Evolutionary conservation across 164 flowering plant genomes (phyloP).

Genomic region (Liquidambar formosana): DNA sequence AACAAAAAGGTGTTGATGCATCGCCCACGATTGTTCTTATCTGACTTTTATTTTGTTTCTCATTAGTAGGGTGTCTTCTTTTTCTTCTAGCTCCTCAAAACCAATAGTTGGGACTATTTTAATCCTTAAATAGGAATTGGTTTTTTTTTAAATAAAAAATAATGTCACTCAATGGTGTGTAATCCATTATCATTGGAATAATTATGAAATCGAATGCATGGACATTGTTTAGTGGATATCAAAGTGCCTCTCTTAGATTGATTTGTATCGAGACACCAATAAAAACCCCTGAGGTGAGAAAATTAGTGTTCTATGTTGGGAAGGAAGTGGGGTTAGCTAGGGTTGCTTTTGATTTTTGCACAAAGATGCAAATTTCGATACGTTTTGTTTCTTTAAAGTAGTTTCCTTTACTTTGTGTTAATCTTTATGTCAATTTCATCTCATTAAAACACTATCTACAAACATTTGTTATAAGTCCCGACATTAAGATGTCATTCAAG

Average conservation of each 20-base stretch:
- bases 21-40: slow-evolving; percentile 10
- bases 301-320: too few relatives aligned
- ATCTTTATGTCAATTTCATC: too few relatives aligned
- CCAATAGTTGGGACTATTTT: too few relatives aligned
- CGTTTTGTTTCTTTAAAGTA: neutral
- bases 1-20: slow-evolving; percentile 1
- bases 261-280: too few relatives aligned
- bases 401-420: too few relatives aligned
- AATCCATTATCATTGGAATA: slow-evolving; percentile 7
- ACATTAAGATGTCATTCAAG: too few relatives aligned
- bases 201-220: neutral
- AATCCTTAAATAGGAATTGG: too few relatives aligned
- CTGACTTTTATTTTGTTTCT: neutral
- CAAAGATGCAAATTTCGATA: neutral
- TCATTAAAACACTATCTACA: too few relatives aligned
- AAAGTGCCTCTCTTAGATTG: slow-evolving; percentile 1
- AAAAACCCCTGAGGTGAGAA: too few relatives aligned
- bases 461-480: too few relatives aligned
- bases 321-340: slow-evolving; percentile 9
- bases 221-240: neutral
- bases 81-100: too few relatives aligned
- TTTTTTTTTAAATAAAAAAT: neutral
- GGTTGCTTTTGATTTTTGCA: neutral
- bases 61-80: neutral
- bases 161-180: neutral